Conservation (phyloP, 176 grass and related monocot species). For the Guadua angustifolia region DNA sequence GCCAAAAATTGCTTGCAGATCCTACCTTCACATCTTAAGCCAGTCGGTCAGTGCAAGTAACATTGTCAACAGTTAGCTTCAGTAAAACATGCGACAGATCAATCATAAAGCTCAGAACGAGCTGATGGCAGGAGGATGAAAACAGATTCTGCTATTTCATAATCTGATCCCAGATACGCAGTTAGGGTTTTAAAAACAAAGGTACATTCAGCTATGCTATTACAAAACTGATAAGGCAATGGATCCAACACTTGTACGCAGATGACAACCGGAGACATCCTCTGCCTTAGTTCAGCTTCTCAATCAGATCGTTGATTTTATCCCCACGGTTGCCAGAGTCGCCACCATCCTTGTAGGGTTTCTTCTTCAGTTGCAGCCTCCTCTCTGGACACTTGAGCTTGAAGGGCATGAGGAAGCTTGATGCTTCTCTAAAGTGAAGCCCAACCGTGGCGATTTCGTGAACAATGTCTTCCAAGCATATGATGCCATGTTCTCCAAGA, state of each 20-base stretch:
- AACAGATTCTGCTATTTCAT: constrained; percentile 45
- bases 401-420: constrained; percentile 62
- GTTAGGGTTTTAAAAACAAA: neutral
- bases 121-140: neutral
- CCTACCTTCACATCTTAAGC: neutral
- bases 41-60: neutral
- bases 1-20: neutral
- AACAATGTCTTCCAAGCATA: constrained; percentile 73
- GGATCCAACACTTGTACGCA: neutral
- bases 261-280: no score
- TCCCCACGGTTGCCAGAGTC: constrained; percentile 68
- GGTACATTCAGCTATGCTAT: constrained; percentile 5
- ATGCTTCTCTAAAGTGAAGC: constrained; percentile 60
- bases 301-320: constrained; percentile 71
- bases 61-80: neutral
- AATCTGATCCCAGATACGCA: neutral
- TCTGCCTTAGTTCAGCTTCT: constrained; percentile 61
- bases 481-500: constrained; percentile 61
- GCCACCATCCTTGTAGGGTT: constrained; percentile 65
- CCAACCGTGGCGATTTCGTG: constrained; percentile 62
- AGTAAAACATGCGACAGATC: neutral
- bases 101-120: neutral
- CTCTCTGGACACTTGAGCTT: constrained; percentile 79
- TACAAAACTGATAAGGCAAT: no score
- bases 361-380: constrained; percentile 67